phyloP scores from a whole-genome alignment of 192 early-diverging fungal genomes.

The Dimargaris cristalligena region DNA sequence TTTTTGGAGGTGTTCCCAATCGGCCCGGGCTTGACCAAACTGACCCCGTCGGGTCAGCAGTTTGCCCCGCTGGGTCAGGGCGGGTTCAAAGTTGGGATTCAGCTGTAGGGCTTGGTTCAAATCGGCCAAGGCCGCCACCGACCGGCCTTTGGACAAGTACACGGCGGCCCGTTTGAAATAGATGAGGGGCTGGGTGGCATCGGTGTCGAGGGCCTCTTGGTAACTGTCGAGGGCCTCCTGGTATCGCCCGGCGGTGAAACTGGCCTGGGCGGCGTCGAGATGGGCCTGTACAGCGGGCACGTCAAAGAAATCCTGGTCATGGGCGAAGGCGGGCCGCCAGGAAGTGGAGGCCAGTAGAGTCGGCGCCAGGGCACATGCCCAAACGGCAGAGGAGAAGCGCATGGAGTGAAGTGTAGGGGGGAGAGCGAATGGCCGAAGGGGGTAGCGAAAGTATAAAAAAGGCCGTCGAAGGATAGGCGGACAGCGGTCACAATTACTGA shows the following conservation, averaged over 20 bases:
- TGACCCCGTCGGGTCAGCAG: conserved; percentile 49
- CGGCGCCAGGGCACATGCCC: not conserved
- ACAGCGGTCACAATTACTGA: too few relatives aligned
- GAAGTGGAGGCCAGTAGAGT: not conserved
- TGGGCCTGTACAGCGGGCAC: not conserved
- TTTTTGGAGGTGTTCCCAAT: conserved; percentile 25
- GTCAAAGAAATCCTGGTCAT: not conserved
- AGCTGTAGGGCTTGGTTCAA: conserved; percentile 62
- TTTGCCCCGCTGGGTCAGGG: conserved; percentile 53
- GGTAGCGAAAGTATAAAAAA: too few relatives aligned
- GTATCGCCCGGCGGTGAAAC: conserved; percentile 21
- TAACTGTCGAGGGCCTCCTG: conserved; percentile 21
- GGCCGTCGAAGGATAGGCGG: too few relatives aligned
- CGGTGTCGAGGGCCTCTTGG: conserved; percentile 34
- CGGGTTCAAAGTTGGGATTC: conserved; percentile 66
- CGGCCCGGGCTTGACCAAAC: conserved; percentile 39
- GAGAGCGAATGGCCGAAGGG: too few relatives aligned
- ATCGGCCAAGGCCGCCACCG: conserved; percentile 57
- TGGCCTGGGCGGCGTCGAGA: conserved; percentile 25
- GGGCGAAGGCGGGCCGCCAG: not conserved
- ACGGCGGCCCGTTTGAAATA: conserved; percentile 78
- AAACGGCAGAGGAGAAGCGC: too few relatives aligned
- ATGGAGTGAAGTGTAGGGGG: too few relatives aligned
- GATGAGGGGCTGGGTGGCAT: conserved; percentile 70
- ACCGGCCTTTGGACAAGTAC: conserved; percentile 56